Evolutionary conservation across 164 flowering plant species (phyloP), one percentile per base, ranked within the genome.

Genomic region (Vitis rupestris): DNA sequence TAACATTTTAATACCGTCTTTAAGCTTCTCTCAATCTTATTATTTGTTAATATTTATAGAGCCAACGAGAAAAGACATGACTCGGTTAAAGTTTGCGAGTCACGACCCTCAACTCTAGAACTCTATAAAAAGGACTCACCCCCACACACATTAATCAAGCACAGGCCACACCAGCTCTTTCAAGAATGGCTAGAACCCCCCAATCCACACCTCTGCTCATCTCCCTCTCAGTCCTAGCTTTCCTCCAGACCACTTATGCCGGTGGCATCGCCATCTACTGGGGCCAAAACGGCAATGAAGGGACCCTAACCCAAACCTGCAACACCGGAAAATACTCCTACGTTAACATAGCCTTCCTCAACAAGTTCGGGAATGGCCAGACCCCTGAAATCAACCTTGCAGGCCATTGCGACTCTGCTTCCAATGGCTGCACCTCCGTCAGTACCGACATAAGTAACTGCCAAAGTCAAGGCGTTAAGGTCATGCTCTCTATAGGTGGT

Each of bases 251-350:
- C 47, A 64, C 74, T 3, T 48, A 64, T 6, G 63, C 69, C 2
- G 69, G n/a, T 50, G 70, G 68, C 3, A 66, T 72, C 10, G 70
- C 75, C 47, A 53, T 61, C 53, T 72, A 72, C 50, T 72, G 75
- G 75, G 75, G 75, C 54, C 70, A 72, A 66, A 66, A 54, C 66
- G n/a, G 29, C 6, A 23, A 52, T n/a, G 70, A 72, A 48, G 75
- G 75, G 14, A 50, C 66, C 16, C 49, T 72, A 13, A 58, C 70
- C 0, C 59, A 31, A 0, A 72, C 75, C 12, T 72, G 75, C 16
- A 44, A 17, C 23, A 72, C 75, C 11, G 65, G 66, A 4, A 66
- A 66, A 48, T 72, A 72, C 54, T 59, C 60, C 15, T 66, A 30
- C 9, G 75, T 72, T 7, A 72, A 72, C 70, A 66, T 72, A 31